Evolutionary conservation across 768 basidiomycete species (phyloP).

Genomic region (Russula abietina): DNA sequence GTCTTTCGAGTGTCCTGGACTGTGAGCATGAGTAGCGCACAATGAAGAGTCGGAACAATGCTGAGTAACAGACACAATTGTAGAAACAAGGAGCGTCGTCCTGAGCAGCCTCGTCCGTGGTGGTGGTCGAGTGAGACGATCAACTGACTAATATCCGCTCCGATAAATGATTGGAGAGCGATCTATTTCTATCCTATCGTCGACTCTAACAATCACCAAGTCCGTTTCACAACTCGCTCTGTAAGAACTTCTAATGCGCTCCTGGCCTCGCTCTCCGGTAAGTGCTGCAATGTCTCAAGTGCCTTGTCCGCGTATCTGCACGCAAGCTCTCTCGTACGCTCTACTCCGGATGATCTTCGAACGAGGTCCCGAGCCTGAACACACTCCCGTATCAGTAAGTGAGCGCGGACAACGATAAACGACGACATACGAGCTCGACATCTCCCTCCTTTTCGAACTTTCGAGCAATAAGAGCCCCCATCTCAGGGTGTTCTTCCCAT

Average conservation of each 20-base stretch:
- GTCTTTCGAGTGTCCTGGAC: constrained; percentile 9
- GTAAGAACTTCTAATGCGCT: constrained; percentile 68
- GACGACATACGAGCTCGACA: constrained; percentile 57
- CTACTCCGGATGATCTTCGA: constrained; percentile 62
- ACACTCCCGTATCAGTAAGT: background rate
- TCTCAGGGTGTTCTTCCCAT: constrained; percentile 72
- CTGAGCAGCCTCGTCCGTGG: background rate
- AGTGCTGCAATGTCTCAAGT: constrained; percentile 52
- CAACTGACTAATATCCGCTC: constrained; percentile 2
- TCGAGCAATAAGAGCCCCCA: constrained; percentile 72
- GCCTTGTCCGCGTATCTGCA: constrained; percentile 70
- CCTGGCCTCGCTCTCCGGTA: constrained; percentile 81
- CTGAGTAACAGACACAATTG: constrained; percentile 19
- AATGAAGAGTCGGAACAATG: constrained; percentile 15
- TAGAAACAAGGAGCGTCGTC: background rate
- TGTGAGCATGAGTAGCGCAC: constrained; percentile 17
- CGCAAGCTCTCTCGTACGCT: constrained; percentile 75
- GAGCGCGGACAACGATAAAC: background rate
- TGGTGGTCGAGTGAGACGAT: constrained; percentile 5
- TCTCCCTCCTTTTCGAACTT: constrained; percentile 76
- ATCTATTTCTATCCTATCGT: constrained; percentile 6
- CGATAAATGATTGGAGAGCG: background rate
- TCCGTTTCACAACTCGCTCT: constrained; percentile 58
- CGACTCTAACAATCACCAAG: constrained; percentile 37
- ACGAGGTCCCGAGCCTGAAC: constrained; percentile 63